Evolutionary conservation across 495 filamentous ascomycete genomes (phyloP).

Genomic region (Penicillium arizonense): DNA sequence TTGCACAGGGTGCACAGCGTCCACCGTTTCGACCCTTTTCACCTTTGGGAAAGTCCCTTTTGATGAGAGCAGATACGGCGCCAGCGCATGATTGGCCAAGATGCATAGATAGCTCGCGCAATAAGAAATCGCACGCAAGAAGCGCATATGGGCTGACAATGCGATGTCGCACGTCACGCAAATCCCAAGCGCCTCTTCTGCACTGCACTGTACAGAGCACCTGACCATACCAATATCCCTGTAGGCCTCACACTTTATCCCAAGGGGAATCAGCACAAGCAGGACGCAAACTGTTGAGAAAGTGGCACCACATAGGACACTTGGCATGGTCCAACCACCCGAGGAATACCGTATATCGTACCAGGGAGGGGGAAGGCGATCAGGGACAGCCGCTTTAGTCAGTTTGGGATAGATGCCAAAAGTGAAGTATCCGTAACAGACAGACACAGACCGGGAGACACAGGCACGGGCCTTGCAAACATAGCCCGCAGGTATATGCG

Average conservation of each 20-base stretch:
- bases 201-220: constrained; percentile 9
- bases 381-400: constrained; percentile 11
- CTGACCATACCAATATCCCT: constrained; percentile 8
- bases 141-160: constrained; percentile 8
- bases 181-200: constrained; percentile 5
- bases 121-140: constrained; percentile 5
- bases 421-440: no score
- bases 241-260: not conserved
- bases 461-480: no score
- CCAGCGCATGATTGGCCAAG: not conserved
- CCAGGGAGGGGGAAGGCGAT: not conserved
- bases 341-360: not conserved
- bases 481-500: not conserved
- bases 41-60: not conserved
- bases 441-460: no score
- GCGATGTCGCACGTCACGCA: constrained; percentile 9
- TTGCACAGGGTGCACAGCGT: not conserved
- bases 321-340: constrained; percentile 1
- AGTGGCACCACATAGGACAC: constrained; percentile 4
- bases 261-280: constrained; percentile 3
- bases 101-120: constrained; percentile 1
- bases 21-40: constrained; percentile 1
- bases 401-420: not conserved
- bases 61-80: constrained; percentile 1
- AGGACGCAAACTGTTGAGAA: not conserved